Percentiles rank a stretch among this genome's conserved stretches.
Conservation (phyloP, 306 rosid species). For the Quercus cerris region DNA sequence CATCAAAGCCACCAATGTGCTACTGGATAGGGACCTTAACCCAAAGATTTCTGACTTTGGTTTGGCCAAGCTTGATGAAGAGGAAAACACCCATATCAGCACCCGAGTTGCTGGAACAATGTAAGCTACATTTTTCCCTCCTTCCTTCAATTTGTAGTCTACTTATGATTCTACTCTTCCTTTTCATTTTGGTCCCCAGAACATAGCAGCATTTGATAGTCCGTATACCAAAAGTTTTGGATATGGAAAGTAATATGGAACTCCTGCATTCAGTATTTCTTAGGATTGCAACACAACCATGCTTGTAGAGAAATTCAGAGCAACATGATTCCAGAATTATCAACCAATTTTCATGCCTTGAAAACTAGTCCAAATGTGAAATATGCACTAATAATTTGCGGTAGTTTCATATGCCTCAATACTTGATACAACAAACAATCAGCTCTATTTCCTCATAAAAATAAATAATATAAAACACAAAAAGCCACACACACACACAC, state of each 20-base stretch:
- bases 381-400: neutral
- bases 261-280: neutral
- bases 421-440: neutral
- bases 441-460: neutral
- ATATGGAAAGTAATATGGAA: neutral
- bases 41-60: conserved; percentile 75
- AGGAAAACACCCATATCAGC: conserved; percentile 50
- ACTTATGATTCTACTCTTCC: neutral
- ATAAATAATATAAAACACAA: too few relatives aligned
- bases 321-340: neutral
- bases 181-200: neutral
- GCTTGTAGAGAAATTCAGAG: neutral
- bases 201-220: neutral
- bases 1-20: conserved; percentile 56
- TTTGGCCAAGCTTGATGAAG: conserved; percentile 63
- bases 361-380: neutral
- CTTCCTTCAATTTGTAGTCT: neutral
- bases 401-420: neutral
- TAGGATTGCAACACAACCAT: neutral
- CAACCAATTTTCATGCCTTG: neutral
- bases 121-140: neutral
- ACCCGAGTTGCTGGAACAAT: conserved; percentile 54
- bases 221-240: neutral
- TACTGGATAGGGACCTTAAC: conserved; percentile 50
- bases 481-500: too few relatives aligned